Base-by-base conservation (phyloP, 2,329 filamentous ascomycete genomes). In the Ceratocystiopsis brevicomis region DNA sequence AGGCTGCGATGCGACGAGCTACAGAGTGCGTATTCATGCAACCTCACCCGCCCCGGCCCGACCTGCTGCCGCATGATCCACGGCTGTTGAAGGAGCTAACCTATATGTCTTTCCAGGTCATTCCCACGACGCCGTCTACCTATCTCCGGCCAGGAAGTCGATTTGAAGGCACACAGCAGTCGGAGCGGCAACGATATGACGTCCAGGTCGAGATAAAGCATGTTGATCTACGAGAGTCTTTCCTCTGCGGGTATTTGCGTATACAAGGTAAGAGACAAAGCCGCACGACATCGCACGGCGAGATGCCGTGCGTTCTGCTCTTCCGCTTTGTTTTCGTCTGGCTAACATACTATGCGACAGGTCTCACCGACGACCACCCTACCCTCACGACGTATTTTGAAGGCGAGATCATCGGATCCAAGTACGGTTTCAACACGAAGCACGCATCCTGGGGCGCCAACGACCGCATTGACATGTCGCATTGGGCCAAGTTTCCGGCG, bases 311-410 rank as follows among this genome's bases (percentile, higher is more conserved):
- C 51, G 40, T 46, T 18, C 37, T 38, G 3, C 11, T 38, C 25
- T 38, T 37, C 15, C 12, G 16, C 12, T 21, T 38, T 14, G 5
- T 38, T 37, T 37, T 18, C 19, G 39, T 35, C 32, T 39, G 25
- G 19, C 15, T 25, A 40, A 19, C 17, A 43, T 44, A 41, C 44
- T 47, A 4, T 19, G 21, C 14, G 15, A 12, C 51, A 95, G 87
- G 87, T 42, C 68, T 98, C 15, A 96, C 90, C 0, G 81, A 92
- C 57, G 87, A 95, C 61, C 88, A 96, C 58, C 88, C 88, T 13
- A 95, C 87, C n/a, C 68, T 98, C 41, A 96, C 88, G 10, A 98
- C 90, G 1, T 98, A 92, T 59, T 98, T 98, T 54, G 88, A 96
- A 61, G 87, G 88, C 58, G 90, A 98, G 62, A 93, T 98, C 44